Evolutionary conservation across 1,284 basidiomycete genomes (phyloP), one percentile per base, ranked within the genome.

Genomic region (Veloboletus limbatus): DNA sequence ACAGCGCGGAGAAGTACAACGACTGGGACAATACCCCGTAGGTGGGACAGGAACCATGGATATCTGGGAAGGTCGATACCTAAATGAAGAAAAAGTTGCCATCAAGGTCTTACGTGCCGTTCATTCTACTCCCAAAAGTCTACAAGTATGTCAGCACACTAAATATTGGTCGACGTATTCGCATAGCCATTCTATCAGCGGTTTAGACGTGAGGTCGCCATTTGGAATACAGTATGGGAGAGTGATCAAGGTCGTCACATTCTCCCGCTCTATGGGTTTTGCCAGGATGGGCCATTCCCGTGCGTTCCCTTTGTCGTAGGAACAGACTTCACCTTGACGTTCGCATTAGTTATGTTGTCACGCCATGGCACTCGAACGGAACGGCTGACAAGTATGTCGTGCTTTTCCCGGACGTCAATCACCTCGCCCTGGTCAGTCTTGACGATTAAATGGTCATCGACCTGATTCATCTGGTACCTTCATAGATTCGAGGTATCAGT

Each of bases 181-280:
- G 25, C 31, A 27, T 46, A 25, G 45, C 50, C 43, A 33, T 21
- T 32, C 38, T 21, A 22, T n/a, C 45, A 80, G 78, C 64, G 79
- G 24, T 78, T 81, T 50, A 66, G 65, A 42, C 59, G 76, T 25
- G 78, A 81, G 57, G 73, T 75, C 6, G 67, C 70, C n/a, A 75
- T 81, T 25, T 81, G 79, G 78, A 67, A 69, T 18, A 67, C 69
- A 34, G 67, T 81, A n/a, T 80, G 77, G 75, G 69, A 72, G 44
- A 58, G 60, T 9, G 79, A 81, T 47, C 64, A 66, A 30, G 78
- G 78, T 30, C 65, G 62, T 33, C 69, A 77, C 46, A 75, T 79
- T 35, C 66, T 81, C 2, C 78, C 79, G 1, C 77, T 81, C 47
- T 79, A 75, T 51, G 78, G 78, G 3, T 78, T 74, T 51, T 73